Evolutionary conservation across 1,284 basidiomycete species (phyloP), one percentile per base, ranked within the genome.

Genomic region (Stereum hirsutum): DNA sequence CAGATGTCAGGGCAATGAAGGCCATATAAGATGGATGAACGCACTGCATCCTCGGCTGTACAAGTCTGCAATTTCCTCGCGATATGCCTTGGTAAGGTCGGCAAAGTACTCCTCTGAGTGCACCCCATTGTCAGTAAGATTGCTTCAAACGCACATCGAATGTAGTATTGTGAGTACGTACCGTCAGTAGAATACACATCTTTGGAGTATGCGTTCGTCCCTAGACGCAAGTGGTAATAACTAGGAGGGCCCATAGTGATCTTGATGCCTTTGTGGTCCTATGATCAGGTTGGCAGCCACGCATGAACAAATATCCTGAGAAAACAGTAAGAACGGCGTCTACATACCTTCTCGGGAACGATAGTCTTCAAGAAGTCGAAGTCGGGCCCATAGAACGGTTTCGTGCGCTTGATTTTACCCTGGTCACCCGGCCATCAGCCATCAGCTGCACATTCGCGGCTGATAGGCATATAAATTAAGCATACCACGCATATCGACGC

Each of bases 201-300:
- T 40, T 70, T 66, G 43, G 74, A 68, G 54, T 80, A 81, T 1
- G 78, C 78, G 48, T 74, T 74, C 3, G 69, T 66, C 43, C 81
- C 81, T 55, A 82, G 81, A 20, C 77, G 75, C 41, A 86, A 72
- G 57, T 86, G 83, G 60, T 78, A 84, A 84, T 83, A 87, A 19
- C 78, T 75, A 3, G 85, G 85, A 1, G 81, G 75, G 50, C 78
- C 82, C 60, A 89, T 74, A 7, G 83, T 88, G 48, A 89, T 60
- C 59, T 89, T 89, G 58, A 87, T 72, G 53, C 72, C 64, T 52
- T 74, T 66, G 51, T 79, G 72, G 52, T 83, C 80, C 73, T 79
- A 39, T 6, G 24, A 39, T 21, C 14, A 27, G 8, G 6, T 17
- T 3, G n/a, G n/a, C n/a, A 8, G 15, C 11, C 25, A 6, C 5